A percentile compares a stretch with the other conserved stretches of the same genome.
These are phyloP conservation scores for Colletotrichum sp. DNA, from an alignment of 2,329 filamentous ascomycete genomes.

Conservation along the genomic window DNA sequence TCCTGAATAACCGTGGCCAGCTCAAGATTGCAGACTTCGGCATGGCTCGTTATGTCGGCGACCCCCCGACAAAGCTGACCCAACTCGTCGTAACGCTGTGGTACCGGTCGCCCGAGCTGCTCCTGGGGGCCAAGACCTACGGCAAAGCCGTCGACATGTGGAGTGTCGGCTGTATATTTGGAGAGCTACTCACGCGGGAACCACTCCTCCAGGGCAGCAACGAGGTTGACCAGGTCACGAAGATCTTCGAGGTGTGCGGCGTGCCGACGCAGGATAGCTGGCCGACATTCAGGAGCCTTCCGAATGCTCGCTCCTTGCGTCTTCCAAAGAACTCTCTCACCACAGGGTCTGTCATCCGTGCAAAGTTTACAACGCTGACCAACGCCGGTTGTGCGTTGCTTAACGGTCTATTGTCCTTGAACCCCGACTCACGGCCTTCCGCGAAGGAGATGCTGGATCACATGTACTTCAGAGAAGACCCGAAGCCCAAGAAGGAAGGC, in stretches of 20 bases:
- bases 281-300: conserved; percentile 86
- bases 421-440: conserved; percentile 74
- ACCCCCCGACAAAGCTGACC: conserved; percentile 80
- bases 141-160: conserved; percentile 86
- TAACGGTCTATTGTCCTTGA: conserved; percentile 71
- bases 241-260: conserved; percentile 89
- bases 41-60: conserved; percentile 90
- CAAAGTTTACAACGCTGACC: conserved; percentile 83
- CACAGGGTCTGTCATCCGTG: conserved; percentile 65
- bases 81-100: conserved; percentile 95
- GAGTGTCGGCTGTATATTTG: conserved; percentile 96
- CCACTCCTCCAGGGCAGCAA: conserved; percentile 88
- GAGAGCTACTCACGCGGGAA: conserved; percentile 83
- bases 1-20: conserved; percentile 93
- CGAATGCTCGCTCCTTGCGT: conserved; percentile 82
- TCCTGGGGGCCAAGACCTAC: conserved; percentile 82
- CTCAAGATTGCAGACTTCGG: conserved; percentile 98
- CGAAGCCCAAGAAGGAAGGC: conserved; percentile 84
- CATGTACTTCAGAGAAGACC: conserved; percentile 87
- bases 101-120: conserved; percentile 91
- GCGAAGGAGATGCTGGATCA: conserved; percentile 79
- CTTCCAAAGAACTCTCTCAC: conserved; percentile 58
- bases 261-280: conserved; percentile 82
- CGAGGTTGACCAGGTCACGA: conserved; percentile 87
- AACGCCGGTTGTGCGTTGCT: conserved; percentile 75